Evolutionary conservation across 2,329 filamentous ascomycete species (phyloP), one percentile per base, ranked within the genome.

Genomic region (Fusarium palustre): DNA sequence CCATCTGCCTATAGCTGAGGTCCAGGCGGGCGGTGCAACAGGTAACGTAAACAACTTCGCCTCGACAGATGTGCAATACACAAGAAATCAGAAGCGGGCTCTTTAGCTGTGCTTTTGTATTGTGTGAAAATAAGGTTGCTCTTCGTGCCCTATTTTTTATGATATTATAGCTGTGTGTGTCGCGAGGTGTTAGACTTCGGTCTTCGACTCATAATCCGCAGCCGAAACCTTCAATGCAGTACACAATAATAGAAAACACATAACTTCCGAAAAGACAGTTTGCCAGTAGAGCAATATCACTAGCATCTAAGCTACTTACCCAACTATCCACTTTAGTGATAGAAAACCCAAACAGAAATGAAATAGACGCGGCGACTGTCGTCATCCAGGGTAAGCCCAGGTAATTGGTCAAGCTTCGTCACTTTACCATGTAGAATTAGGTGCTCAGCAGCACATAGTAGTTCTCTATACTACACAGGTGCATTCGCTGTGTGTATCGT

Each of bases 21-120:
- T 36, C 25, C n/a, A 55, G 45, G 61, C 49, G 61, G 48, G 66
- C 66, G 45, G 66, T 63, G 66, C 66, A 69, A 55, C 49, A 39
- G 36, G 41, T 38, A 45, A 38, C 34, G 24, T 52, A 30, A 46
- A 64, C 53, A 15, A 49, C 42, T 50, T 61, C 49, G 55, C 55
- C 54, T 34, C 43, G 34, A 39, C 13, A 39, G n/a, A 39, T 42
- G 18, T 15, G 22, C 6, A 25, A 9, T 25, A 11, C 41, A 55
- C 46, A 34, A 50, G 11, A 55, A n/a, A n/a, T n/a, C n/a, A n/a
- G n/a, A n/a, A n/a, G n/a, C n/a, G n/a, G n/a, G n/a, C n/a, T n/a
- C n/a, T n/a, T n/a, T n/a, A n/a, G n/a, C n/a, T n/a, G n/a, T n/a
- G n/a, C n/a, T n/a, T n/a, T n/a, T n/a, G n/a, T n/a, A n/a, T n/a